Base-by-base conservation (phyloP, 768 basidiomycete species). In the Mycena epipterygia region DNA sequence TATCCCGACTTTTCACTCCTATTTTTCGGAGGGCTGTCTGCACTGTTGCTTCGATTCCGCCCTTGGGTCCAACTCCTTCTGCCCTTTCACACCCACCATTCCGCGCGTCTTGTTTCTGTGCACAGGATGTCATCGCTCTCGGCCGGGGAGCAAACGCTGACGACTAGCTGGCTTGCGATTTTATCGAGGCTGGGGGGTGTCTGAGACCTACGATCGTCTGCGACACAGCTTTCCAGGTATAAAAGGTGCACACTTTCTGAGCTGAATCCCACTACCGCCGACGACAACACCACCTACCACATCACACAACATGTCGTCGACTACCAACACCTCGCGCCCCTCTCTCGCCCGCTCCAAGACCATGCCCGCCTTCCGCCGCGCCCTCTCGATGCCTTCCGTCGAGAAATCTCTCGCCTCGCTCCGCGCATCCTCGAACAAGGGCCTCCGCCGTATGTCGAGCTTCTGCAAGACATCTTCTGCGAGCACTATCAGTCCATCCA, bases 171-270 rank as follows among this genome's bases (percentile, higher is more conserved):
- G 13, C n/a, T 7, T 3, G 35, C 17, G 25, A 39, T 62, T 63
- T 46, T 25, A 13, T 14, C 12, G 21, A 37, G 35, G 6, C 6
- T 13, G n/a, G 12, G 46, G 23, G 2, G 19, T n/a, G 29, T 64
- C 62, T 69, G 60, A 68, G 60, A 68, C 66, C 49, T 53, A 21
- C 51, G 58, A 67, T 46, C 37, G 27, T 48, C 13, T 62, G 53
- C 60, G 52, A 56, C 60, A 42, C 9, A 27, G 21, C 25, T 63
- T 58, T 52, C 23, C 33, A 69, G 62, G 44, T 59, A 69, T 64
- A 69, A 69, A 69, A 44, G 46, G 29, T 17, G 17, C 23, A 46
- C n/a, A 19, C 23, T 11, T 48, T 30, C 33, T 56, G 7, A 19
- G 25, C 3, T 16, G 37, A 48, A 44, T 55, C 8, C 48, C 41